Evolutionary conservation across 768 basidiomycete genomes (phyloP), one percentile per base, ranked within the genome.

Genomic region (Leucocoprinus leucothites): DNA sequence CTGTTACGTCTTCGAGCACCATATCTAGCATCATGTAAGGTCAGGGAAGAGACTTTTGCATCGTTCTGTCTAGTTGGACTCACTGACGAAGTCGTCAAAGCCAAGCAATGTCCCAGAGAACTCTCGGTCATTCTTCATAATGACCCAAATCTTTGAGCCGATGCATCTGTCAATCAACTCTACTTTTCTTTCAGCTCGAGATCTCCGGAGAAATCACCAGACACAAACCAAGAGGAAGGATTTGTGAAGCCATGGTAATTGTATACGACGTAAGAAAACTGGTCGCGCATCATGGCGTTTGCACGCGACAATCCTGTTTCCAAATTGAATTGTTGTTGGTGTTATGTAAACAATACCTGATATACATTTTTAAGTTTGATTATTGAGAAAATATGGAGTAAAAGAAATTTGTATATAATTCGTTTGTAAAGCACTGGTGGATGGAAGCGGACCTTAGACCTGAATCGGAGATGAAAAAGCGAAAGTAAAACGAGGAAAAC

Each of bases 21-120:
- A 95, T 92, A 67, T 94, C 91, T 94, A 36, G 38, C 3, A 38
- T 38, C 22, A 42, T 31, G 31, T 22, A 41, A 18, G 18, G 28
- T 35, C 9, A 24, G 16, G 38, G 8, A 16, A 25, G n/a, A 16
- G 14, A n/a, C 16, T 34, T n/a, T n/a, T 14, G 3, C 18, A 13
- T 36, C 18, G 31, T 45, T 22, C 9, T 35, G 9, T 22, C 16
- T 22, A 43, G 28, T 51, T 9, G 26, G 38, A 95, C 96, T 82
- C 69, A 98, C 96, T 99, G 71, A 99, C 96, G 70, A 96, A 99
- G 72, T 99, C 96, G 68, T 99, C 96, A 64, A 99, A 99, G 1
- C 96, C 96, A 31, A 96, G 79, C 40, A 99, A 77, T 2, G 86
- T 97, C 9, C 96, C 96, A 21, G 90, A 91, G 73, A 98, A 99